Base-by-base conservation (phyloP, 495 filamentous ascomycete species). In the Pseudoneurospora amorphoporcata region DNA sequence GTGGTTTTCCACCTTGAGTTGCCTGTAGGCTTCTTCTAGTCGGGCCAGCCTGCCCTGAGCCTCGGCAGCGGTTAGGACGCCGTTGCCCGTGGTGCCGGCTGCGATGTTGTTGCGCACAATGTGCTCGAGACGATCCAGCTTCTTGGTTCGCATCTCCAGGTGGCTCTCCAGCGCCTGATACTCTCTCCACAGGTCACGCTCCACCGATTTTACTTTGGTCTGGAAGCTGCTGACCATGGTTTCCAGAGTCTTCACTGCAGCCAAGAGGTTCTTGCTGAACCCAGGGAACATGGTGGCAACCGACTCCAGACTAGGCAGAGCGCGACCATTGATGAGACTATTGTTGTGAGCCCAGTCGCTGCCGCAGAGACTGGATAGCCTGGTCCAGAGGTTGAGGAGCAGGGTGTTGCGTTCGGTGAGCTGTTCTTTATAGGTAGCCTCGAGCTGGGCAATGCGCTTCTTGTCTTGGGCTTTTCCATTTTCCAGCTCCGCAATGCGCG, bases 261-360 rank as follows among this genome's bases (percentile, higher is more conserved):
- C 87, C 65, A 96, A 80, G 35, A 98, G 86, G 77, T 97, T 98
- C 78, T 94, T 92, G 81, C 88, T 91, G 82, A 98, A 98, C 12
- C 90, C 91, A 3, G 92, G 89, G 71, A 97, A 88, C 77, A 92
- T 88, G 35, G 89, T 92, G 42, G 90, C 89, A 70, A 97, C 90
- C 58, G 93, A 88, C 75, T 97, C 94, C 68, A 95, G 83, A 41
- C 90, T 92, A 0, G 93, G 92, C 8, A 94, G 83, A 14, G 86
- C 87, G 70, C 94, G 92, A 68, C 93, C 93, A 73, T 95, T 93
- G 78, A 98, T 92, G 47, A 96, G 88, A 73, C 90, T 91, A 76
- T 98, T 94, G 73, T 92, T 89, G 74, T 97, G 91, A 0, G 92
- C 89, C 95, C 95, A 99, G 77, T 98, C 95, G 0, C 87, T 85